These are phyloP conservation scores for Diplogelasinospora grovesii DNA, from an alignment of 495 filamentous ascomycete genomes.

Conservation along the genomic window DNA sequence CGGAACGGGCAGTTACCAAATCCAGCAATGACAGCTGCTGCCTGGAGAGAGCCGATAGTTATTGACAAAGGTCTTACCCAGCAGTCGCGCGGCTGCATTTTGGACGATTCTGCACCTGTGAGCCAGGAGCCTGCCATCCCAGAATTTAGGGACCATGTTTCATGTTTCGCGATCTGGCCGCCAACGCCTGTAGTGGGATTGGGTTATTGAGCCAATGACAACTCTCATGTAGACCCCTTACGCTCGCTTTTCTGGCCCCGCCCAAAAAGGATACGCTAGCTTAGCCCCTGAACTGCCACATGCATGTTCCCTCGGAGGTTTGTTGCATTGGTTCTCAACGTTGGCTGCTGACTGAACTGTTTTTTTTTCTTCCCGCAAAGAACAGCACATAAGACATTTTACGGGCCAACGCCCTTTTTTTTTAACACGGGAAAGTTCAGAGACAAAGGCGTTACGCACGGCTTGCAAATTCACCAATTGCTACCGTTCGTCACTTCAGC, in stretches of 20 bases:
- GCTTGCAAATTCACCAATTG: no score
- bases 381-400: no score
- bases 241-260: slow-evolving; percentile 5
- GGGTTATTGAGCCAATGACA: slow-evolving; percentile 2
- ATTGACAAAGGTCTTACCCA: no score
- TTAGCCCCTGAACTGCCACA: slow-evolving; percentile 4
- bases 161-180: not conserved
- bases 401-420: no score
- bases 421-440: no score
- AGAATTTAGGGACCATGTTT: slow-evolving; percentile 10
- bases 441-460: no score
- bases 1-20: no score
- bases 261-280: slow-evolving; percentile 1
- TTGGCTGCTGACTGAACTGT: not conserved
- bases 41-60: no score
- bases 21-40: no score
- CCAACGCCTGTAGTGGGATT: slow-evolving; percentile 1
- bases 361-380: no score
- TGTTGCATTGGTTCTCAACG: not conserved
- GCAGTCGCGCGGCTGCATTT: slow-evolving; percentile 9
- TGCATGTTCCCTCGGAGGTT: not conserved
- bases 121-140: slow-evolving; percentile 7
- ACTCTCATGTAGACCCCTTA: slow-evolving; percentile 1
- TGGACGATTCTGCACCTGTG: not conserved
- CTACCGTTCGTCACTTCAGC: no score